Percentiles rank a stretch among this genome's conserved stretches.
These are phyloP conservation scores for Agrostemma githago DNA, from an alignment of 148 eudicot genomes.

Conservation along the genomic window DNA sequence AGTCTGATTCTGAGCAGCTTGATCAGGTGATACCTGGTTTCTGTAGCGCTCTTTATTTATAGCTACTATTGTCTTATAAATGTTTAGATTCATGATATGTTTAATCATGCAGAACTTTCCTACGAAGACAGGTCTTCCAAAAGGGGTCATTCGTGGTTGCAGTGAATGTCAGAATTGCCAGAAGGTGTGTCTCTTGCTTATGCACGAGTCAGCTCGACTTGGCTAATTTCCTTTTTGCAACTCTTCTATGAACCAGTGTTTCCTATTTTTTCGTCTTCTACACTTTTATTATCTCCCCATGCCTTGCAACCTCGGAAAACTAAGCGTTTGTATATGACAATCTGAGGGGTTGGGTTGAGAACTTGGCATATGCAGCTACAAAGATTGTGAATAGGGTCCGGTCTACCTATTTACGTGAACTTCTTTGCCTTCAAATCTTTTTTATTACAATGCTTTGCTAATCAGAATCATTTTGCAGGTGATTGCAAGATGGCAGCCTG, in stretches of 20 bases:
- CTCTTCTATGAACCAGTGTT: not conserved
- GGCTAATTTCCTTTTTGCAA: not conserved
- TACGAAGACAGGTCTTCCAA: slow-evolving; percentile 50
- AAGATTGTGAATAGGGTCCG: not conserved
- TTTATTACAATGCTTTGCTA: not conserved
- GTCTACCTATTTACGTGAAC: not conserved
- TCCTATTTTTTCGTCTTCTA: not conserved
- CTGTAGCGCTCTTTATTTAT: not conserved
- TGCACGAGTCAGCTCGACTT: not conserved
- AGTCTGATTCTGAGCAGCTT: slow-evolving; percentile 64
- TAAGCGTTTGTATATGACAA: not conserved
- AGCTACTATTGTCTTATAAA: not conserved
- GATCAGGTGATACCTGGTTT: slow-evolving; percentile 26
- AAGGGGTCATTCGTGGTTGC: slow-evolving; percentile 93
- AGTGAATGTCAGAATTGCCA: slow-evolving; percentile 69
- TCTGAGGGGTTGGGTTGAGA: not conserved
- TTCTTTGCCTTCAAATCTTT: slow-evolving; percentile 10
- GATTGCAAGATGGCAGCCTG: slow-evolving; percentile 81
- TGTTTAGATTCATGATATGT: slow-evolving; percentile 3
- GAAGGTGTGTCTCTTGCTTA: slow-evolving; percentile 47
- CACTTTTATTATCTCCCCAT: not conserved
- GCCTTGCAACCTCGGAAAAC: not conserved
- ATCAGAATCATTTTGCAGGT: slow-evolving; percentile 46
- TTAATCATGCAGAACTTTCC: slow-evolving; percentile 43
- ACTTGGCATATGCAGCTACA: not conserved